Evolutionary conservation across 257 asterid species (phyloP), one percentile per base, ranked within the genome.

Genomic region (Petunia secreta): DNA sequence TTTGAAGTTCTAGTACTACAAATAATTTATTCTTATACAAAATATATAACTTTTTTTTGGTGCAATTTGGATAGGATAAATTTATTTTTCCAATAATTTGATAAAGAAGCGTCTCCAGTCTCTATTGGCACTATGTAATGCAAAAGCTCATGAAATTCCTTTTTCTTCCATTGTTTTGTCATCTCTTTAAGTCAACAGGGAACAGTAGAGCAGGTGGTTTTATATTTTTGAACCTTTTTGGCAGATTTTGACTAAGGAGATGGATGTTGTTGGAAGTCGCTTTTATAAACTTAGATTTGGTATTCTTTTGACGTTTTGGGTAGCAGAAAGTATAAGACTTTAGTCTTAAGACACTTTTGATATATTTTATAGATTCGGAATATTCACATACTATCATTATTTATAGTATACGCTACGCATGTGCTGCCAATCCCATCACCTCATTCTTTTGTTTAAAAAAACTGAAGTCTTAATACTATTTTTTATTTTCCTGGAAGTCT

Each of bases 201-300:
- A 71, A 34, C 34, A 71, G 62, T 71, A 34, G 77, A 71, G 77
- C 44, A 71, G 77, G 77, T 71, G 44, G 62, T 0, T 71, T 2
- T 48, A 50, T 50, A 50, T 50, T 11, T 9, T 25, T 11, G 11
- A 16, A 50, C 25, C 11, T 36, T 48, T 71, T 50, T 10, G 44
- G 77, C 44, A 71, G 62, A 44, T 48, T 4, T 71, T 48, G 77
- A 48, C 62, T 25, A 71, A 71, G 40, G 48, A 10, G 77, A 34
- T 48, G 48, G 60, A 71, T 71, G 44, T 71, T 4, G 77, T 34
- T 71, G 44, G 62, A 34, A 10, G 77, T 71, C 38, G 44, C 44
- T 71, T 71, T 50, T 48, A 71, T 48, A 71, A 48, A 71, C 62
- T 34, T 11, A 34, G 77, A 71, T 71, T 46, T 71, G 77, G 77